Evolutionary conservation across 23 red algal species (phyloP), one percentile per base, ranked within the genome.

Genomic region (Gracilariopsis chorda): DNA sequence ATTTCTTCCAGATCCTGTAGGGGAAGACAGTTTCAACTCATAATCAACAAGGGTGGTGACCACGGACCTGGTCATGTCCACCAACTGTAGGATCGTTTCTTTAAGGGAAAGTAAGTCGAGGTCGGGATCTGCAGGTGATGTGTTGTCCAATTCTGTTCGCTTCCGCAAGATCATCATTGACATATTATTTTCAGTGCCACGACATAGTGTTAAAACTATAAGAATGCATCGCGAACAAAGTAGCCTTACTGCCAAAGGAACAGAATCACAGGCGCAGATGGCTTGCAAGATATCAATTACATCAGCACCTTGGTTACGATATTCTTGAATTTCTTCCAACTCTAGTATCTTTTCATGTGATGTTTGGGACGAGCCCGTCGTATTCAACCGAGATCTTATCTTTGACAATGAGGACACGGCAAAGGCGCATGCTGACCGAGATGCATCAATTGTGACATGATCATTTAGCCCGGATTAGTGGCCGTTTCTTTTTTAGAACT

Each of bases 141-240:
- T 12, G 21, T 39, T 68, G n/a, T 36, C 62, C 5, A 36, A 36
- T 39, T 68, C 62, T 9, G 16, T 37, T 6, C 62, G 62, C 27
- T 25, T 36, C 35, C 62, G 62, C 35, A 68, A 39, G 4, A 68
- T 68, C 62, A 68, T 68, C 62, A 68, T 68, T 19, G 41, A 12
- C 1, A 19, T 41, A 16, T 68, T 68, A 12, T 48, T 88, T 77
- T 88, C 83, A 17, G 75, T 65, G 35, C 83, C 83, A 16, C 63
- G 63, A 74, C 83, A 88, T 1, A 88, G 69, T 21, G 83, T 74
- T 9, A 88, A 39, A n/a, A 64, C 42, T 58, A 64, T 88, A 13
- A 88, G 49, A 56, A 88, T 17, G 14, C 83, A 60, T 76, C 65
- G 83, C 10, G 65, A 36, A 52, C 65, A 73, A 3, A 74, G 12